Base-by-base conservation (phyloP, 345 rosid genomes). In the Iberis pinnata region DNA sequence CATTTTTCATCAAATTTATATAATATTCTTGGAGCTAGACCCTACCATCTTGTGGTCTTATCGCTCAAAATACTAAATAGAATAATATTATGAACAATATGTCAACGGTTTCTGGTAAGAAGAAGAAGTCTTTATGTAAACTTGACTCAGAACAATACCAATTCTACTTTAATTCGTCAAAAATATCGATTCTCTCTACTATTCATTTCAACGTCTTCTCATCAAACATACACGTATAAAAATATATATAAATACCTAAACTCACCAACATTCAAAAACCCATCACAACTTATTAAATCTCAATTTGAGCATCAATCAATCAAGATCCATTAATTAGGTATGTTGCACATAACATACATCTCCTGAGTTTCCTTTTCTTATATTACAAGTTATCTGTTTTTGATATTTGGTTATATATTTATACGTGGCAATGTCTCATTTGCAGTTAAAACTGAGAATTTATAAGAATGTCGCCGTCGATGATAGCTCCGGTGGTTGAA, bases 381-480 rank as follows among this genome's bases (percentile, higher is more conserved):
- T 49, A 18, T 41, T 46, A n/a, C n/a, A n/a, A n/a, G n/a, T n/a
- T n/a, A n/a, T n/a, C n/a, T 19, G 18, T 18, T 25, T 8, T 39
- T 52, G 43, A 14, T 47, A 47, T 22, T 26, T 44, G 46, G 18
- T n/a, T 39, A 25, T 18, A 44, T 32, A n/a, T n/a, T n/a, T n/a
- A n/a, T n/a, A n/a, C n/a, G 18, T 66, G 15, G 5, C 24, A 52
- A 37, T 66, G 9, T 22, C 43, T 51, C 36, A 26, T 53, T 18
- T 45, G 18, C 49, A 59, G 58, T 18, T 26, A 20, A 9, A 56
- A 37, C 13, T 7, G 12, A 31, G 53, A n/a, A n/a, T n/a, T n/a
- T n/a, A n/a, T n/a, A 48, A 61, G n/a, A 61, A 79, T 79, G 87
- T 72, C 80, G 70, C 87, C 89, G 36, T 41, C 84, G 53, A 72